Evolutionary conservation across 1,139 yeast species (phyloP).

Genomic region (Lodderomyces beijingensis): DNA sequence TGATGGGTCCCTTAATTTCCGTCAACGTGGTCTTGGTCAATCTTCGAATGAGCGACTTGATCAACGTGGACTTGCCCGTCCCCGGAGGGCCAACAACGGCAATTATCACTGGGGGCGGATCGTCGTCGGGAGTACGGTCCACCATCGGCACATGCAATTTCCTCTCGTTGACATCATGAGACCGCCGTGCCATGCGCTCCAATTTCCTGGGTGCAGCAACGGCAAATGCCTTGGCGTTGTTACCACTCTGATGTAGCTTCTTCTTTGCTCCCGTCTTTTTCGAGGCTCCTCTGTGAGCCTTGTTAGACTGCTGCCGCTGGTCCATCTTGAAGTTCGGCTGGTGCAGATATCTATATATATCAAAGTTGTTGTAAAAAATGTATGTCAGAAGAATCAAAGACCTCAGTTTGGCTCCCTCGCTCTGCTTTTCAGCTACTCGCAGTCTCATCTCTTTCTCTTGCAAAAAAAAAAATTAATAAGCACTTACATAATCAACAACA

Average conservation of each 20-base stretch:
- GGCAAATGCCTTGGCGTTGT: slow-evolving; percentile 91
- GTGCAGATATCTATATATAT: no score
- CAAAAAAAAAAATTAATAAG: no score
- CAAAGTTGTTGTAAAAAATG: no score
- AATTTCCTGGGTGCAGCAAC: slow-evolving; percentile 88
- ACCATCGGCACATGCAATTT: slow-evolving; percentile 96
- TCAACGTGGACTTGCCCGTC: slow-evolving; percentile 92
- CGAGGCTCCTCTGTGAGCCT: slow-evolving; percentile 56
- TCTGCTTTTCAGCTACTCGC: no score
- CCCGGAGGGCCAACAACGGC: slow-evolving; percentile 99
- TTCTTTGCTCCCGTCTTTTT: slow-evolving; percentile 68
- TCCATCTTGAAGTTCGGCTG: no score
- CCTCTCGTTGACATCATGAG: slow-evolving; percentile 82
- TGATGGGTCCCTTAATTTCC: slow-evolving; percentile 93
- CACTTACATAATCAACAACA: no score
- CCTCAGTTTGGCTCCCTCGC: no score
- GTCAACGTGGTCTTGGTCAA: slow-evolving; percentile 82
- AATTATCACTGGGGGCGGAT: slow-evolving; percentile 93
- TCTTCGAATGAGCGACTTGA: slow-evolving; percentile 82
- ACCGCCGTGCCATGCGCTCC: slow-evolving; percentile 77
- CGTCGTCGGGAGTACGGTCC: slow-evolving; percentile 95
- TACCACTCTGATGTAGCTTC: slow-evolving; percentile 87
- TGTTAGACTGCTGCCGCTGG: slow-evolving; percentile 50
- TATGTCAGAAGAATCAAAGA: no score
- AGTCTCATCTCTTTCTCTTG: no score